These are phyloP conservation scores for Saururus chinensis DNA, from an alignment of 164 flowering plant species.

Conservation along the genomic window DNA sequence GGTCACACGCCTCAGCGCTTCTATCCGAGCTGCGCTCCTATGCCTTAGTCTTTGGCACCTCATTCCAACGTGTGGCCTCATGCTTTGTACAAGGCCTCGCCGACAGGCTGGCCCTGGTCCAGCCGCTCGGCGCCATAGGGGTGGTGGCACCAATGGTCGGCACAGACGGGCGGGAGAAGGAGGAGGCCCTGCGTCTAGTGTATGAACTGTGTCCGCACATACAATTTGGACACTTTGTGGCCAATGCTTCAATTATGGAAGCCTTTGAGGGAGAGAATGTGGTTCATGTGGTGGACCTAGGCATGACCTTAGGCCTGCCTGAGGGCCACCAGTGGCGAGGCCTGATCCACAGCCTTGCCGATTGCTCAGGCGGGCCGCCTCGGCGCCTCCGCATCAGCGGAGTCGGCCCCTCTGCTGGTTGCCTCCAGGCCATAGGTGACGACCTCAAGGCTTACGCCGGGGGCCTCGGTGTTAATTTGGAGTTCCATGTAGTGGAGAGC, in stretches of 20 bases:
- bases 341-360: constrained; percentile 43
- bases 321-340: constrained; percentile 48
- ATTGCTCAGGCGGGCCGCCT: constrained; percentile 25
- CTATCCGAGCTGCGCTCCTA: constrained; percentile 38
- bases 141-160: constrained; percentile 14
- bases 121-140: constrained; percentile 43
- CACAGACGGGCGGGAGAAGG: constrained; percentile 21
- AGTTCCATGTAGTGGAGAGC: constrained; percentile 35
- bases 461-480: constrained; percentile 26
- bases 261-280: constrained; percentile 65
- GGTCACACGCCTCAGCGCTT: constrained; percentile 37
- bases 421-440: constrained; percentile 26
- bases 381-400: constrained; percentile 35
- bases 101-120: constrained; percentile 33
- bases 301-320: constrained; percentile 47
- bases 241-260: constrained; percentile 42
- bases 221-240: constrained; percentile 54
- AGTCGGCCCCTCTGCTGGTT: constrained; percentile 22
- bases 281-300: constrained; percentile 55
- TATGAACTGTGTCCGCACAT: constrained; percentile 50
- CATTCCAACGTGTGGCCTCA: constrained; percentile 60
- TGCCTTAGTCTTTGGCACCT: constrained; percentile 54
- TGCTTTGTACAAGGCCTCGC: constrained; percentile 58
- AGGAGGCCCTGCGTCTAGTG: constrained; percentile 47
- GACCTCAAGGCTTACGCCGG: constrained; percentile 33